Base-by-base conservation (phyloP, 139 green algal species). In the Cymbomonas tetramitiformis region DNA sequence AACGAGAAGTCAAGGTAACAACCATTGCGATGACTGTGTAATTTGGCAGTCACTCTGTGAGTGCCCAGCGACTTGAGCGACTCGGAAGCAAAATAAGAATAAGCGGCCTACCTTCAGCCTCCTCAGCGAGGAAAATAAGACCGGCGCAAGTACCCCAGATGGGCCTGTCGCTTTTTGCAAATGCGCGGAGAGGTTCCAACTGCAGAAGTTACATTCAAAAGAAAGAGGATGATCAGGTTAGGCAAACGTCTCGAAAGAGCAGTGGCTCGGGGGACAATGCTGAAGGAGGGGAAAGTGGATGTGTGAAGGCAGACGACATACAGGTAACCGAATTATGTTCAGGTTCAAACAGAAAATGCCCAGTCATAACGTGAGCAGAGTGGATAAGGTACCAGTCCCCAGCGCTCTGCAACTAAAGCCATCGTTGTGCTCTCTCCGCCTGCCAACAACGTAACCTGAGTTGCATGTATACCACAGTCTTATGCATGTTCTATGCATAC, bases 71-170 rank as follows among this genome's bases (percentile, higher is more conserved):
- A n/a, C n/a, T n/a, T n/a, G n/a, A n/a, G n/a, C n/a, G n/a, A n/a
- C n/a, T n/a, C n/a, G n/a, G n/a, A n/a, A n/a, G n/a, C n/a, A n/a
- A n/a, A n/a, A n/a, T n/a, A n/a, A n/a, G n/a, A n/a, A n/a, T n/a
- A n/a, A n/a, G n/a, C n/a, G n/a, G n/a, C n/a, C n/a, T n/a, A n/a
- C n/a, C n/a, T n/a, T n/a, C n/a, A n/a, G n/a, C n/a, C n/a, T 54
- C 54, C 55, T 95, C 78, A 2, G 91, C 90, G 2, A 98, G 70
- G 71, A 98, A 94, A 53, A 98, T 98, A 56, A 97, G 83, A 10
- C 91, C 91, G 1, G 91, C 91, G 61, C 91, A 98, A 2, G 91
- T 98, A 9, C 91, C 91, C 91, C 91, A 98, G 12, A 98, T 71
- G 2, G 92, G 86, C 68, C 68, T 68, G 2, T 74, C 77, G 2